Evolutionary conservation across 139 green algal genomes (phyloP), one percentile per base, ranked within the genome.

Genomic region (Asterochloris sp.): DNA sequence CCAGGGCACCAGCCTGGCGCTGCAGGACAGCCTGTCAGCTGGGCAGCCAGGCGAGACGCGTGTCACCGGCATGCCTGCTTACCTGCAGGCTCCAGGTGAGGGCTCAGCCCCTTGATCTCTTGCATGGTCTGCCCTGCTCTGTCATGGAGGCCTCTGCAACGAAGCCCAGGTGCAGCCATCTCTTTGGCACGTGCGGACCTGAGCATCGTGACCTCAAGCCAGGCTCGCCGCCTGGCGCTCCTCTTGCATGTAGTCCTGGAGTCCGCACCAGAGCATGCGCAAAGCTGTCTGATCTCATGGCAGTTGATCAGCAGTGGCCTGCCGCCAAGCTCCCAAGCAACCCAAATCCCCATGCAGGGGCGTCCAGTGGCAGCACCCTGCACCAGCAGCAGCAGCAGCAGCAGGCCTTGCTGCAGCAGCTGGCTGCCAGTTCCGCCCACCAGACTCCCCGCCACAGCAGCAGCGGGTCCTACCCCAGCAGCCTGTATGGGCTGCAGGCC

Each of bases 311-410:
- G 38, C 38, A 54, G 38, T 54, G 38, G 38, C 38, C 38, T 54
- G 38, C 38, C 38, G 6, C 38, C 2, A 6, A 54, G 38, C 38
- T 54, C 38, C 38, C 38, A 2, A 54, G 38, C 38, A 54, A 54
- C 2, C n/a, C n/a, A n/a, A n/a, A n/a, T n/a, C n/a, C 6, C 38
- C 38, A 54, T 54, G 38, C 38, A 54, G 38, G 38, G 38, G 38
- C 6, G 38, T 54, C 38, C 9, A 29, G 60, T 28, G 73, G 62
- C 63, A 73, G n/a, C 28, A 16, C 77, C 27, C 19, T 63, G 63
- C 62, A 74, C 16, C 77, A 73, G 60, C 76, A 73, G 76, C 76
- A 81, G 77, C 77, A 81, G 77, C 62, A 28, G 63, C 54, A 71
- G 68, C 76, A 69, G 60, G 68, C 60, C 24, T 69, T 71, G 28